Conservation (phyloP, 805 yeast species). For the Wickerhamiella sergipiensis region DNA sequence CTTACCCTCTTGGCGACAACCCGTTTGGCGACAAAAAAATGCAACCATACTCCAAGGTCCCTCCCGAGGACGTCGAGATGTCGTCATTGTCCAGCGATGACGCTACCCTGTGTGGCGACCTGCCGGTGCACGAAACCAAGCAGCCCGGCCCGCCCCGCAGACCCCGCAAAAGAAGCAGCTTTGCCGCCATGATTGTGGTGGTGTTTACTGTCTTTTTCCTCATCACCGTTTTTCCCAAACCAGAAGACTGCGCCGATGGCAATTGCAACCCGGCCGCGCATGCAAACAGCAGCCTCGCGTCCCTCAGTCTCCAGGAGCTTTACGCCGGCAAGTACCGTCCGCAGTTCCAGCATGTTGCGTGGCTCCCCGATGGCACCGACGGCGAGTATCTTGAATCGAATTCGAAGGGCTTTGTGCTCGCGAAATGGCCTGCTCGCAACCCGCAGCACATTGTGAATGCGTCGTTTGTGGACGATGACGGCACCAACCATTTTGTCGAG, state of each 20-base stretch:
- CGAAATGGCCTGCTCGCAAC: slow-evolving; percentile 30
- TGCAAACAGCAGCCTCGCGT: neutral
- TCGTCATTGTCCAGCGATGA: neutral
- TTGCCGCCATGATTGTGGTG: neutral
- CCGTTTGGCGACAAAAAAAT: neutral
- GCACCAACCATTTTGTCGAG: slow-evolving; percentile 27
- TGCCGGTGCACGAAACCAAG: neutral
- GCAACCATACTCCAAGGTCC: neutral
- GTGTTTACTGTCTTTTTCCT: neutral
- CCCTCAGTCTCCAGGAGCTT: slow-evolving; percentile 10
- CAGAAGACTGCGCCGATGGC: neutral
- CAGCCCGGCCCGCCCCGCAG: neutral
- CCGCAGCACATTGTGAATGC: slow-evolving; percentile 6
- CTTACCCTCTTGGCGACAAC: no score
- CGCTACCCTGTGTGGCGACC: neutral
- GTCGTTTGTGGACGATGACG: slow-evolving; percentile 30
- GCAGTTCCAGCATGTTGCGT: slow-evolving; percentile 5
- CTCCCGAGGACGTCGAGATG: neutral
- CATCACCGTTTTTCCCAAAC: neutral
- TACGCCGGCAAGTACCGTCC: slow-evolving; percentile 12
- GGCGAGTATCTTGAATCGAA: slow-evolving; percentile 11
- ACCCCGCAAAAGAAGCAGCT: neutral
- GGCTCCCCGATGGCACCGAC: slow-evolving; percentile 13
- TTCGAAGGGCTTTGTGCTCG: slow-evolving; percentile 18
- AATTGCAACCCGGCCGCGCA: neutral